These are phyloP conservation scores for Neoboletus magnificus DNA, from an alignment of 768 basidiomycete species.

Conservation along the genomic window DNA sequence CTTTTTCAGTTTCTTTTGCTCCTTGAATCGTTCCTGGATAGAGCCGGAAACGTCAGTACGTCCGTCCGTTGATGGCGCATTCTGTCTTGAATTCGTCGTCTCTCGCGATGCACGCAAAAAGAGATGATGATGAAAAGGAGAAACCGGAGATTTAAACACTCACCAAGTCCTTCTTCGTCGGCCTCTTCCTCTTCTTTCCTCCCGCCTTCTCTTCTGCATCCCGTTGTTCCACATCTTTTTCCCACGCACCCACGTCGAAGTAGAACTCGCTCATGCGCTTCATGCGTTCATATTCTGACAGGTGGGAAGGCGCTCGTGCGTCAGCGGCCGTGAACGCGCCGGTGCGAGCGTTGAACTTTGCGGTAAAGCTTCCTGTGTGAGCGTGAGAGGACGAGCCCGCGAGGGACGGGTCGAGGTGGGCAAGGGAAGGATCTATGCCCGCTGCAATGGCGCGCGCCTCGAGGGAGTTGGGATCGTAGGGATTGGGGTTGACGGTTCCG, in stretches of 20 bases:
- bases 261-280: conserved; percentile 83
- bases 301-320: conserved; percentile 67
- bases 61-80: conserved; percentile 20
- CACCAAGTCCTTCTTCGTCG: conserved; percentile 82
- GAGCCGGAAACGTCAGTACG: conserved; percentile 20
- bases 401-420: conserved; percentile 75
- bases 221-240: conserved; percentile 58
- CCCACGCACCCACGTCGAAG: conserved; percentile 82
- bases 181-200: conserved; percentile 72
- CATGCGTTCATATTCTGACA: conserved; percentile 78
- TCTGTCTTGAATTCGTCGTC: conserved; percentile 20
- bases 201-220: conserved; percentile 45
- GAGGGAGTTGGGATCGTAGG: conserved; percentile 41
- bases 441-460: conserved; percentile 72
- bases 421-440: conserved; percentile 81
- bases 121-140: conserved; percentile 15
- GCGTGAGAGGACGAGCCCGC: conserved; percentile 30
- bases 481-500: conserved; percentile 14
- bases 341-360: conserved; percentile 80
- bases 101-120: conserved; percentile 19
- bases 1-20: conserved; percentile 79
- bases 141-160: conserved; percentile 27
- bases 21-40: conserved; percentile 74
- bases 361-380: conserved; percentile 49
- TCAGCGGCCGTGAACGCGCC: conserved; percentile 68